phyloP scores from a whole-genome alignment of 805 yeast species.

The Nakazawaea pomicola region DNA sequence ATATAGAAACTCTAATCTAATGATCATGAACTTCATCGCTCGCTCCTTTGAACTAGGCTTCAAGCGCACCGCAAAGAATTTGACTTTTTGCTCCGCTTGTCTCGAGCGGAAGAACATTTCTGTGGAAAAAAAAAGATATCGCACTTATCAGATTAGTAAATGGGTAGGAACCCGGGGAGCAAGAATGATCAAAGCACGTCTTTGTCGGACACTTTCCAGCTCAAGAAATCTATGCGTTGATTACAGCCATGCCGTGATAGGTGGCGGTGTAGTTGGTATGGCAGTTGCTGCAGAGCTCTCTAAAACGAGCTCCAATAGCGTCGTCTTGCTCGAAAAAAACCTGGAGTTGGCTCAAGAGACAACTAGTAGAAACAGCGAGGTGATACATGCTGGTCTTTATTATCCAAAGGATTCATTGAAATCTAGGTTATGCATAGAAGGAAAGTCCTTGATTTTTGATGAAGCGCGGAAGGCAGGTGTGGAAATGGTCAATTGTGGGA shows the following conservation, averaged over 20 bases:
- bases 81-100: too few relatives aligned
- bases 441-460: slow-evolving; percentile 63
- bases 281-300: slow-evolving; percentile 73
- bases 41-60: too few relatives aligned
- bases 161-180: too few relatives aligned
- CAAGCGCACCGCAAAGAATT: too few relatives aligned
- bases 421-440: slow-evolving; percentile 66
- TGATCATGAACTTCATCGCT: too few relatives aligned
- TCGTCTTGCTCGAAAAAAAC: slow-evolving; percentile 68
- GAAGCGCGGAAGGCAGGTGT: slow-evolving; percentile 43
- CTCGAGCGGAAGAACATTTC: too few relatives aligned
- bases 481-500: slow-evolving; percentile 63
- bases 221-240: slow-evolving; percentile 26
- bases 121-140: too few relatives aligned
- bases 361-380: slow-evolving; percentile 87
- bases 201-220: slow-evolving; percentile 3
- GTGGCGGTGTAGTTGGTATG: slow-evolving; percentile 83
- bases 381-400: slow-evolving; percentile 87
- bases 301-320: slow-evolving; percentile 38
- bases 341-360: slow-evolving; percentile 69
- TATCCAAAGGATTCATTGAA: slow-evolving; percentile 68
- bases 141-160: too few relatives aligned
- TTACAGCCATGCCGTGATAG: slow-evolving; percentile 68
- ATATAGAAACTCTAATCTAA: too few relatives aligned
- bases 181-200: too few relatives aligned